A percentile compares a stretch with the other conserved stretches of the same genome.
These are phyloP conservation scores for Mucor irregularis DNA, from an alignment of 371 early-diverging fungal species.

Conservation along the genomic window DNA sequence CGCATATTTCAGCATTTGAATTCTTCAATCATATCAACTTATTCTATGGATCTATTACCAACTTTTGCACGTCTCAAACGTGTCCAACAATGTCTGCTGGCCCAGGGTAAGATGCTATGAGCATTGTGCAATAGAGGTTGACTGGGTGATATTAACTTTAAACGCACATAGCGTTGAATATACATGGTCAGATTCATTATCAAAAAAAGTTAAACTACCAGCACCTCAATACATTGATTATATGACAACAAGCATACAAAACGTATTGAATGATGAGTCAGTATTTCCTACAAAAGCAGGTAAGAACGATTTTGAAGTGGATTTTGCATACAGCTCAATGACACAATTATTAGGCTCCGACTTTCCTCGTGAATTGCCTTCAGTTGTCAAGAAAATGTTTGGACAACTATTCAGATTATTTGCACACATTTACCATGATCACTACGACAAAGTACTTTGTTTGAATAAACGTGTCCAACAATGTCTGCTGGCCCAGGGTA, in stretches of 20 bases:
- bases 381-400: constrained; percentile 70
- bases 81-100: constrained; percentile 93
- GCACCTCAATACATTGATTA: constrained; percentile 96
- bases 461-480: constrained; percentile 71
- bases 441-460: not conserved
- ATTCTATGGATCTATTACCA: constrained; percentile 89
- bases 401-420: constrained; percentile 50
- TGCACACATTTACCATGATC: not conserved
- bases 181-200: constrained; percentile 88
- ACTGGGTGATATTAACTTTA: no score
- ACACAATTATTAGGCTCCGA: constrained; percentile 37
- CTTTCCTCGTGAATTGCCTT: constrained; percentile 81
- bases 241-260: constrained; percentile 88
- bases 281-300: constrained; percentile 83
- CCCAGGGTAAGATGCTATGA: constrained; percentile 68
- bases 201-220: constrained; percentile 79
- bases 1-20: constrained; percentile 68
- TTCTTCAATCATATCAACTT: constrained; percentile 93
- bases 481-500: constrained; percentile 91
- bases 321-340: no score
- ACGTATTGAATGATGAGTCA: constrained; percentile 84
- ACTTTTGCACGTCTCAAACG: constrained; percentile 82
- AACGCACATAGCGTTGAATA: constrained; percentile 83
- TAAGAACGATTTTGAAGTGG: no score
- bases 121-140: no score